Conservation (phyloP, 805 yeast species). For the Myxozyma sirexii region DNA sequence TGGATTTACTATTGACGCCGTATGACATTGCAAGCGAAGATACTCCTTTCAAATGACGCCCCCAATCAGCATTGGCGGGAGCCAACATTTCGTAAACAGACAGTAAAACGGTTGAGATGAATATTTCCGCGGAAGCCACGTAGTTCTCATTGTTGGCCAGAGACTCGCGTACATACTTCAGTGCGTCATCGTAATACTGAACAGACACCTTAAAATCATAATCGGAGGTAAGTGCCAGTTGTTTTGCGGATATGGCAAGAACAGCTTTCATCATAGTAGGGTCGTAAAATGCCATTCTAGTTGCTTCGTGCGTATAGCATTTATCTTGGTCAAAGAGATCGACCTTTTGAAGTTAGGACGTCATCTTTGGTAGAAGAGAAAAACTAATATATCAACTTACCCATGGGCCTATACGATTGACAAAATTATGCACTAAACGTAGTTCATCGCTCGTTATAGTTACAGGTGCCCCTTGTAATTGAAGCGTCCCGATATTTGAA, state of each 20-base stretch:
- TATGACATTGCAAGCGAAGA: slow-evolving; percentile 23
- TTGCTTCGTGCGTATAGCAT: slow-evolving; percentile 6
- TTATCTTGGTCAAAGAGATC: slow-evolving; percentile 21
- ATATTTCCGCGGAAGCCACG: slow-evolving; percentile 7
- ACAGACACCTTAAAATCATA: slow-evolving; percentile 17
- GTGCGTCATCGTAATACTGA: slow-evolving; percentile 22
- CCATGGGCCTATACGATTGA: slow-evolving; percentile 16
- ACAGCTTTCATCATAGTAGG: slow-evolving; percentile 16
- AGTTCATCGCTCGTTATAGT: slow-evolving; percentile 3
- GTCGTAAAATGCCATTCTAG: slow-evolving; percentile 21
- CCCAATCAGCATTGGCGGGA: slow-evolving; percentile 28
- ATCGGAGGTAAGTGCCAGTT: slow-evolving; percentile 16
- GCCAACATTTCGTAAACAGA: slow-evolving; percentile 31
- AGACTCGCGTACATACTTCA: slow-evolving; percentile 11
- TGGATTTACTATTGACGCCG: slow-evolving; percentile 7
- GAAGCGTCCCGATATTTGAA: not conserved
- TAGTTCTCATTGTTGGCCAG: slow-evolving; percentile 6
- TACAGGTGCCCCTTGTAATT: not conserved
- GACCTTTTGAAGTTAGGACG: not conserved
- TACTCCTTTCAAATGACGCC: slow-evolving; percentile 24
- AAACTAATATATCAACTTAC: slow-evolving; percentile 6
- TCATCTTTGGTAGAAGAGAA: too few species aligned
- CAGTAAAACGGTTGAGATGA: slow-evolving; percentile 19
- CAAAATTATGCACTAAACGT: slow-evolving; percentile 16
- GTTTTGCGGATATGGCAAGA: slow-evolving; percentile 25